Evolutionary conservation across 2,329 filamentous ascomycete species (phyloP).

Genomic region (Pyrenophora graminea): DNA sequence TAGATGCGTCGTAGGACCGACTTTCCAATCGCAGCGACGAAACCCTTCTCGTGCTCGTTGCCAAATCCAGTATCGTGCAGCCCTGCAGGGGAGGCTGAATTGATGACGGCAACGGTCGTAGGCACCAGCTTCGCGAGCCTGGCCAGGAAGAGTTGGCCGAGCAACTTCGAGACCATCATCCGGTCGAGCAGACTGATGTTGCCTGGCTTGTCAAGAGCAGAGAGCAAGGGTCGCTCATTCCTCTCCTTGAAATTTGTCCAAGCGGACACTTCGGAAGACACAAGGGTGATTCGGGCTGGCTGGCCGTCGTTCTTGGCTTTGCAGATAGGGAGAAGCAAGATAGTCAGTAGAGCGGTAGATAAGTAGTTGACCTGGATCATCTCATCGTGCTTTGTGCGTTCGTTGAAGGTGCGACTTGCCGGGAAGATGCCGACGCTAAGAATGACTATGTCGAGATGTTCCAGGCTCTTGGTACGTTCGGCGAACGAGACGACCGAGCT

Average conservation of each 20-base stretch:
- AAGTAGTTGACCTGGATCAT: conserved; percentile 61
- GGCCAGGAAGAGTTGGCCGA: conserved; percentile 22
- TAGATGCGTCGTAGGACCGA: no score
- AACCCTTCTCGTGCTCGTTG: conserved; percentile 15
- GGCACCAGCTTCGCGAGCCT: conserved; percentile 21
- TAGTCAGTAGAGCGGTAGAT: conserved; percentile 57
- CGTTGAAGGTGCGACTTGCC: conserved; percentile 2
- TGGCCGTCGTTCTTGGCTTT: conserved; percentile 12
- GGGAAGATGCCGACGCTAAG: conserved; percentile 43
- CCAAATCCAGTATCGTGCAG: conserved; percentile 24
- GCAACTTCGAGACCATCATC: conserved; percentile 13
- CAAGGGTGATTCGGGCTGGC: conserved; percentile 4
- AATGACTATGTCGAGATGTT: conserved; percentile 32
- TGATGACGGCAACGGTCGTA: conserved; percentile 44
- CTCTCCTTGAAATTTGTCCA: no score
- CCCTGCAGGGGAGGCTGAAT: conserved; percentile 51
- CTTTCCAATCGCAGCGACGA: conserved; percentile 35
- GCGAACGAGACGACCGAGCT: conserved; percentile 29
- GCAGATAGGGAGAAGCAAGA: conserved; percentile 51
- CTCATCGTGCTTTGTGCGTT: conserved; percentile 34
- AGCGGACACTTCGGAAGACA: not conserved
- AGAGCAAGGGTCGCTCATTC: not conserved
- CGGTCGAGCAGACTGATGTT: no score
- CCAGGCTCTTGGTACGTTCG: conserved; percentile 11
- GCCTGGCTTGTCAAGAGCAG: conserved; percentile 3